phyloP scores from a whole-genome alignment of 2,329 filamentous ascomycete species.

The Aspergillus uvarum region DNA sequence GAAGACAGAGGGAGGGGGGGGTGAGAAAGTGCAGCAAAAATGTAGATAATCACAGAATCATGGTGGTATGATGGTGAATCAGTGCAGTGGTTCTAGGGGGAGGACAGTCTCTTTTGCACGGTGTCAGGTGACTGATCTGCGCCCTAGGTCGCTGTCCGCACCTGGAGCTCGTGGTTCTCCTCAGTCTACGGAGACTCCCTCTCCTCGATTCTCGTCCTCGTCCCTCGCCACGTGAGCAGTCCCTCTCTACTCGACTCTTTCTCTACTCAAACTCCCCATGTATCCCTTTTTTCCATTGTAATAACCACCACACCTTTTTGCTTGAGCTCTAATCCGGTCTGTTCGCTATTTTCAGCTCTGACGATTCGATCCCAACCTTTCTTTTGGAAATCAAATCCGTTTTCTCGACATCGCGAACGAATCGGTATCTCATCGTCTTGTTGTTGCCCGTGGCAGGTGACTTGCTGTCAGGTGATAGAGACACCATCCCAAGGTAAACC shows the following conservation, averaged over 20 bases:
- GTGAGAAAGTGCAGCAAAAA: background rate
- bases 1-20: conserved; percentile 8
- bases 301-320: conserved; percentile 23
- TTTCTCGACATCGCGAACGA: conserved; percentile 24
- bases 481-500: conserved; percentile 40
- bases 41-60: background rate
- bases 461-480: conserved; percentile 47
- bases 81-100: background rate
- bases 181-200: conserved; percentile 8
- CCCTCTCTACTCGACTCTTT: conserved; percentile 37
- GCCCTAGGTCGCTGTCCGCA: conserved; percentile 4
- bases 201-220: conserved; percentile 22
- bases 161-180: conserved; percentile 21
- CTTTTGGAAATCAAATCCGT: conserved; percentile 17
- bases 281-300: conserved; percentile 31
- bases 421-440: conserved; percentile 32
- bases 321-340: conserved; percentile 19
- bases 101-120: background rate
- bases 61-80: conserved; percentile 4
- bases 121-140: conserved; percentile 37
- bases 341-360: conserved; percentile 12
- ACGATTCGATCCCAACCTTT: conserved; percentile 14
- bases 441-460: conserved; percentile 45
- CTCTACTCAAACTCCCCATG: conserved; percentile 27
- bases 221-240: conserved; percentile 44